Base-by-base conservation (phyloP, 2,329 filamentous ascomycete genomes). In the Hypocreales sp. region DNA sequence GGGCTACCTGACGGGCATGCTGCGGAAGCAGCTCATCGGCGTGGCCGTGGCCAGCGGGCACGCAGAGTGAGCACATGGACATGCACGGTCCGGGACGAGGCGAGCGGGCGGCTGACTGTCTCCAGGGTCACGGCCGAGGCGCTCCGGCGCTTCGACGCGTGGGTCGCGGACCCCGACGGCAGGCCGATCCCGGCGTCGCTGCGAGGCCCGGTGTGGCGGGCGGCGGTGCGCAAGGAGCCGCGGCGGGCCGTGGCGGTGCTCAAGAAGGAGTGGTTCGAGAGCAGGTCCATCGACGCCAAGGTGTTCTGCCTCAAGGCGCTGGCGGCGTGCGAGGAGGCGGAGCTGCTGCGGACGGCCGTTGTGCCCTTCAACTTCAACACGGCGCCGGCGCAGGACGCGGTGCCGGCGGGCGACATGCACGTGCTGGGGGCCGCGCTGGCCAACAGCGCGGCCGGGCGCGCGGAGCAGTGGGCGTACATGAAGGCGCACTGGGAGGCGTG, bases 361-460 rank as follows among this genome's bases (percentile, higher is more conserved):
- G 79, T 61, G 41, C 76, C 54, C 67, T 94, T 86, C 53, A 78
- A 92, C 52, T 86, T 82, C 39, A 76, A 78, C 48, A 65, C 53
- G 19, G 60, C 62, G 2, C 65, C 65, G 1, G 64, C 64, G 2
- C 55, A 55, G 19, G 59, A 69, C 35, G 55, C 79, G n/a, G 81
- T 95, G 15, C 73, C 82, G 8, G 68, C 77, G 9, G 87, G 83
- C 44, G 90, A 98, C 50, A 72, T 90, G 52, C 87, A 95, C 57
- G 77, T 75, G 9, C 78, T 84, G 17, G 77, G 76, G n/a, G 61
- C 65, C 26, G 67, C 74, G 2, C 58, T 98, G 16, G 72, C 79
- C 4, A 63, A 58, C 36, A 94, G 94, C 55, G 60, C 72, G 7
- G 65, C 71, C 34, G 77, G 73, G 4, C 77, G 86, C n/a, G 56